These are phyloP conservation scores for Aureobasidium sp. DNA, from an alignment of 2,329 filamentous ascomycete species.

Conservation along the genomic window DNA sequence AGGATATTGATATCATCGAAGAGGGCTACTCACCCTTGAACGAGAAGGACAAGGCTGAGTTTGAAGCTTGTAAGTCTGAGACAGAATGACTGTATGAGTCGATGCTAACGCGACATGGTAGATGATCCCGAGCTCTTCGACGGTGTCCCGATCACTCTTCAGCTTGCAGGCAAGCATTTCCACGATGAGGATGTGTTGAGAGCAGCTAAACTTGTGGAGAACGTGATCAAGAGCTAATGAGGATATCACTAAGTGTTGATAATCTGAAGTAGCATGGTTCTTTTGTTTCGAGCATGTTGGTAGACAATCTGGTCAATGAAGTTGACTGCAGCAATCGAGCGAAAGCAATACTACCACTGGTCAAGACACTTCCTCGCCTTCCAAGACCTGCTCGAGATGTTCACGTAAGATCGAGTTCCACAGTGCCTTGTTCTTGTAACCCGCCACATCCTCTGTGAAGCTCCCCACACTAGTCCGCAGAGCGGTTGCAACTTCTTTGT, in stretches of 20 bases:
- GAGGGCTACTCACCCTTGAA: not conserved
- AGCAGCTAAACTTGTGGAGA: conserved; percentile 8
- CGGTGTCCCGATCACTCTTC: conserved; percentile 12
- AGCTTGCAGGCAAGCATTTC: conserved; percentile 13
- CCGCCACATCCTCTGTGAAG: not conserved
- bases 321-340: too few species aligned
- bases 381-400: not conserved
- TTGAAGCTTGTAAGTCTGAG: conserved; percentile 23
- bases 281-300: too few species aligned
- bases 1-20: not conserved
- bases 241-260: not conserved
- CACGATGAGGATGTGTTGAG: conserved; percentile 11
- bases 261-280: not conserved
- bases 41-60: conserved; percentile 15
- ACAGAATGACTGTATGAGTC: not conserved
- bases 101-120: not conserved
- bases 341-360: too few species aligned
- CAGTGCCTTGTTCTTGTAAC: not conserved
- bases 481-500: not conserved
- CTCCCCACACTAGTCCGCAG: not conserved
- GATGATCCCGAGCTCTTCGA: conserved; percentile 12
- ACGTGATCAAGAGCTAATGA: not conserved
- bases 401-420: not conserved
- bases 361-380: too few species aligned
- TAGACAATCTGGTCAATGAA: too few species aligned